Percentiles rank a stretch among this genome's conserved stretches.
Conservation (phyloP, 805 yeast species). For the Candida adriatica region DNA sequence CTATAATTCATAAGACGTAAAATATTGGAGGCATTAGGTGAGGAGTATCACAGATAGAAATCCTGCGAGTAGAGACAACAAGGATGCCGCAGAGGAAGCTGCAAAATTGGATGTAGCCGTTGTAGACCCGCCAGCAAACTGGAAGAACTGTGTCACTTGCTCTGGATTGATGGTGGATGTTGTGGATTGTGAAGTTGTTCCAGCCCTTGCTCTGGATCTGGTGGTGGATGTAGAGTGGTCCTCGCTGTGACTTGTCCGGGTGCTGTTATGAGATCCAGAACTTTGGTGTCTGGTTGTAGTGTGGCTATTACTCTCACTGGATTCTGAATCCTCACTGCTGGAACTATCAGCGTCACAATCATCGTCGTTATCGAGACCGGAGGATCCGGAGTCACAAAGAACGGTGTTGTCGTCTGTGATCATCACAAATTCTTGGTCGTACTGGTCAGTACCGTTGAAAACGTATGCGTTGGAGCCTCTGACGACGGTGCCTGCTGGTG, state of each 20-base stretch:
- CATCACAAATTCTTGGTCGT: constrained; percentile 43
- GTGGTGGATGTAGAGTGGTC: constrained; percentile 2
- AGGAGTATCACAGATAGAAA: not conserved
- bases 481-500: constrained; percentile 48
- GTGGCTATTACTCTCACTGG: no score
- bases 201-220: constrained; percentile 1
- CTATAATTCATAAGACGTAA: not conserved
- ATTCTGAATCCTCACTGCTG: no score
- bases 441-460: constrained; percentile 43
- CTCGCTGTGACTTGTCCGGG: no score
- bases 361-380: constrained; percentile 58
- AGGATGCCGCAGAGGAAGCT: not conserved
- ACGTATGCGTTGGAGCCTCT: constrained; percentile 45
- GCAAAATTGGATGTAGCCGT: not conserved
- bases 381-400: constrained; percentile 52
- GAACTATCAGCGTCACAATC: constrained; percentile 16
- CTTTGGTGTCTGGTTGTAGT: no score
- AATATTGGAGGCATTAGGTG: not conserved
- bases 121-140: not conserved
- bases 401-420: constrained; percentile 58
- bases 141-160: constrained; percentile 2
- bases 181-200: constrained; percentile 2
- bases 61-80: not conserved
- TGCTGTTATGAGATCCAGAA: no score
- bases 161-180: constrained; percentile 3